Percentiles rank a stretch among this genome's conserved stretches.
phyloP scores from a whole-genome alignment of 148 eudicot genomes.

The Fallopia convolvulus region DNA sequence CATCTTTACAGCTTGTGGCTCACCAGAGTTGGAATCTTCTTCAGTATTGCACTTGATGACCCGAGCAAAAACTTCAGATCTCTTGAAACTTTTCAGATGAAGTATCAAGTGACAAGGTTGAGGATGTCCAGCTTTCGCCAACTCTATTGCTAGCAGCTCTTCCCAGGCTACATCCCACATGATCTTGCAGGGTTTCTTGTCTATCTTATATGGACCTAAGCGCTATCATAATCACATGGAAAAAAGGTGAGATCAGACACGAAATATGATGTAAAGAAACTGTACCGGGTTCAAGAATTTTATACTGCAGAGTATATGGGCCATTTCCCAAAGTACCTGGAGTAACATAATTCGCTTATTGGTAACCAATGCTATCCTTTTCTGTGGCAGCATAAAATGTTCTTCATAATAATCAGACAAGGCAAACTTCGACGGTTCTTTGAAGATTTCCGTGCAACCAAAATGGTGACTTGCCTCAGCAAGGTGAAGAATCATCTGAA shows the following conservation, averaged over 20 bases:
- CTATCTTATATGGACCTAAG: conserved; percentile 58
- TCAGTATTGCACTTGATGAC: conserved; percentile 79
- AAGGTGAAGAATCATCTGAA: conserved; percentile 84
- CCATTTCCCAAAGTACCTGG: conserved; percentile 45
- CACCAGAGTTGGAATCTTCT: conserved; percentile 42
- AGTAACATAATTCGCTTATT: conserved; percentile 78
- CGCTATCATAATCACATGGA: conserved; percentile 34
- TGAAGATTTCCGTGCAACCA: conserved; percentile 88
- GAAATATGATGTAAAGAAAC: not conserved
- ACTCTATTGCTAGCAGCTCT: conserved; percentile 75
- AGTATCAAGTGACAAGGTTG: conserved; percentile 73
- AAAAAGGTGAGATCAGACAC: not conserved
- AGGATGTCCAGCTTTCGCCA: conserved; percentile 69
- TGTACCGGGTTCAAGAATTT: not conserved
- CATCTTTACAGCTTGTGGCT: conserved; percentile 66
- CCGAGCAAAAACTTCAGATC: conserved; percentile 69
- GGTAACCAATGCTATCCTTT: conserved; percentile 68
- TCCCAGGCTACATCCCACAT: conserved; percentile 98
- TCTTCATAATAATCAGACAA: conserved; percentile 91
- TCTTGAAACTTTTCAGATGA: conserved; percentile 70
- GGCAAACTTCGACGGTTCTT: conserved; percentile 97
- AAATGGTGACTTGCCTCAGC: conserved; percentile 92
- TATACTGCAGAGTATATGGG: not conserved
- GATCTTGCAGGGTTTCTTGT: conserved; percentile 85
- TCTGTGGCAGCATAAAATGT: conserved; percentile 73